These are phyloP conservation scores for Plenodomus biglobosus DNA, from an alignment of 2,329 filamentous ascomycete species.

Conservation along the genomic window DNA sequence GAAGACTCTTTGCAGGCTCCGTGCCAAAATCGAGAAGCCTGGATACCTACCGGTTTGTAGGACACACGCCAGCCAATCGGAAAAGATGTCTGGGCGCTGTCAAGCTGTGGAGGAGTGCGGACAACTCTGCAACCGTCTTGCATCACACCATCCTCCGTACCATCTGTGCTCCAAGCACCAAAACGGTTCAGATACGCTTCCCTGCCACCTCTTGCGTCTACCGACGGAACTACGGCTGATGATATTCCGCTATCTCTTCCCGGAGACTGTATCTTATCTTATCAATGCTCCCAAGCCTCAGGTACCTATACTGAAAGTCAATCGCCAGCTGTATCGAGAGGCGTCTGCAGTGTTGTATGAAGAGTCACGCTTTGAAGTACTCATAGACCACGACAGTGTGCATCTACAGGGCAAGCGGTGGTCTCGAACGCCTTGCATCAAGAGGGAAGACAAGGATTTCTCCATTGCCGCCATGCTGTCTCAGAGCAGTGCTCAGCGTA, in stretches of 20 bases:
- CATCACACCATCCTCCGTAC: conserved; percentile 6
- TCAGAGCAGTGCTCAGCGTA: conserved; percentile 2
- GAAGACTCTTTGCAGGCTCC: conserved; percentile 4
- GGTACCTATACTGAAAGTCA: conserved; percentile 10
- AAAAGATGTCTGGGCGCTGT: conserved; percentile 10
- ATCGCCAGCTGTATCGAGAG: conserved; percentile 15
- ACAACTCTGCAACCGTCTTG: conserved; percentile 10
- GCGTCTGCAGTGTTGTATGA: conserved; percentile 14
- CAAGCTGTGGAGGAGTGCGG: conserved; percentile 19
- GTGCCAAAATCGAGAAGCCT: not conserved
- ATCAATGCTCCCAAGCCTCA: not conserved
- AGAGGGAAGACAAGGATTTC: not conserved
- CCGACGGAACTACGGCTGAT: conserved; percentile 19
- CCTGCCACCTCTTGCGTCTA: conserved; percentile 16
- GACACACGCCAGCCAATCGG: not conserved
- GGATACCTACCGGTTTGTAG: conserved; percentile 9
- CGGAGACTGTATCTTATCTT: conserved; percentile 3
- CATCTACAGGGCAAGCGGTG: conserved; percentile 1
- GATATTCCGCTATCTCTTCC: conserved; percentile 20
- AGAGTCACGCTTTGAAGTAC: conserved; percentile 8
- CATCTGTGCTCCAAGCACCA: conserved; percentile 15
- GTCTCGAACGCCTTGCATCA: not conserved
- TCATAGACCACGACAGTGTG: not conserved
- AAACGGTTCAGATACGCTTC: conserved; percentile 9
- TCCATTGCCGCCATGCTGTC: not conserved